Base-by-base conservation (phyloP, 257 asterid genomes). In the Verbascum thapsus region DNA sequence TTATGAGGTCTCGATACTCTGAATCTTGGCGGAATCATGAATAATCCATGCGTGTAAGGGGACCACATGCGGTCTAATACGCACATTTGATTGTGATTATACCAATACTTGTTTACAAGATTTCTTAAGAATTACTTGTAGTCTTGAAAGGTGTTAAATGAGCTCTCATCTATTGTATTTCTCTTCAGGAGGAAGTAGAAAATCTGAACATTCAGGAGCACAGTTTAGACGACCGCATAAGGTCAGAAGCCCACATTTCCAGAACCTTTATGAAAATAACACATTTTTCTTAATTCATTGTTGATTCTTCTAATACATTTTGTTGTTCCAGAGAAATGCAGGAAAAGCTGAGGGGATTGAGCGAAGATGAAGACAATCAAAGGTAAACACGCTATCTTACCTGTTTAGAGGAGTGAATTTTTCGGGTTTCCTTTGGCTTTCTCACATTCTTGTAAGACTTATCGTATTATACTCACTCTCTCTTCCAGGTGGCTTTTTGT, bases 401-500 rank as follows among this genome's bases (percentile, higher is more conserved):
- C 16, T 26, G 34, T 58, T 58, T 20, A 53, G 6, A 49, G 18
- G 53, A 49, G 41, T 38, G 35, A 60, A 59, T 32, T 41, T 11
- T 63, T 61, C 47, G 17, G 38, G 30, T 55, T 18, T 69, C 53
- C 50, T 23, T 22, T 52, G 62, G 40, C 48, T 54, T 42, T 26
- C 59, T 71, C 17, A 41, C 2, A 30, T 48, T 37, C 56, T 8
- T 51, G 11, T 49, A 18, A 19, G 23, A 41, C 30, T 74, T 61
- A 43, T 38, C 50, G 8, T 37, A 37, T 49, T 42, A 55, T 26
- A 20, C 56, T 18, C n/a, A 16, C 45, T 56, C 56, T 56, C 58
- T 72, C 52, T 51, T 42, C 47, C 75, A 92, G 99, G 73, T 85
- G 95, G 96, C 91, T 92, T 58, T 85, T 83, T 65, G 90, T 92